Percentiles rank a stretch among this genome's conserved stretches.
Evolutionary conservation across 2,329 filamentous ascomycete genomes (phyloP).

Genomic region (Colletotrichum sansevieriae): DNA sequence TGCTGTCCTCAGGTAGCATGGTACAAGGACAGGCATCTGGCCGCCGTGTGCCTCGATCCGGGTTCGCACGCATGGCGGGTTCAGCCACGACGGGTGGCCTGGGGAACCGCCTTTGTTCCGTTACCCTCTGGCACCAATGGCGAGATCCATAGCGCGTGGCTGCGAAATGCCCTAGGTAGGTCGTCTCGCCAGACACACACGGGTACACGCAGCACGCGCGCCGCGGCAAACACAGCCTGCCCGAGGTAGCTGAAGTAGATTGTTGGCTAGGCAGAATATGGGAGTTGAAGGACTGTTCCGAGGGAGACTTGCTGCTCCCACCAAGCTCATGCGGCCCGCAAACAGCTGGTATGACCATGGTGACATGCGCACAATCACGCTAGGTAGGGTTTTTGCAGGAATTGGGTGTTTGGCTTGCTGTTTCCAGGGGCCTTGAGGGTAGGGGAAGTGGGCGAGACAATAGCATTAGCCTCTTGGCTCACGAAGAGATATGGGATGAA

Average conservation of each 20-base stretch:
- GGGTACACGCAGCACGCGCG: constrained; percentile 20
- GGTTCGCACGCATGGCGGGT: constrained; percentile 30
- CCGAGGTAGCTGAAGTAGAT: background rate
- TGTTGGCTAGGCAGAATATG: background rate
- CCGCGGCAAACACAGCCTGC: constrained; percentile 4
- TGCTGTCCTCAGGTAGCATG: constrained; percentile 4
- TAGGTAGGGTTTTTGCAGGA: constrained; percentile 9
- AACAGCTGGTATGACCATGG: constrained; percentile 7
- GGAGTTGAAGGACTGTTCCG: constrained; percentile 3
- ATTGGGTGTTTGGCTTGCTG: constrained; percentile 5
- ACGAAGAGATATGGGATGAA: constrained; percentile 12
- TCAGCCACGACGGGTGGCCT: constrained; percentile 29
- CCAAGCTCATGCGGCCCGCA: constrained; percentile 8
- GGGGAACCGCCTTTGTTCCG: constrained; percentile 34
- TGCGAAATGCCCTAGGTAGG: constrained; percentile 5
- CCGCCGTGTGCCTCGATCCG: constrained; percentile 32
- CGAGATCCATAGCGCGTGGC: constrained; percentile 25
- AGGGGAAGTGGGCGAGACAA: constrained; percentile 13
- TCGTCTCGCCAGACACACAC: constrained; percentile 16
- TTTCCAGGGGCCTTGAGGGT: constrained; percentile 1
- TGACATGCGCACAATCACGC: constrained; percentile 22
- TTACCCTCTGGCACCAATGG: constrained; percentile 26
- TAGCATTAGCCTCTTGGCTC: constrained; percentile 19
- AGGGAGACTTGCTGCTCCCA: constrained; percentile 1
- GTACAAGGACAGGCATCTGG: constrained; percentile 22